Evolutionary conservation across 169 alveolate genomes (phyloP).

Genomic region (Plasmodium coatneyi): DNA sequence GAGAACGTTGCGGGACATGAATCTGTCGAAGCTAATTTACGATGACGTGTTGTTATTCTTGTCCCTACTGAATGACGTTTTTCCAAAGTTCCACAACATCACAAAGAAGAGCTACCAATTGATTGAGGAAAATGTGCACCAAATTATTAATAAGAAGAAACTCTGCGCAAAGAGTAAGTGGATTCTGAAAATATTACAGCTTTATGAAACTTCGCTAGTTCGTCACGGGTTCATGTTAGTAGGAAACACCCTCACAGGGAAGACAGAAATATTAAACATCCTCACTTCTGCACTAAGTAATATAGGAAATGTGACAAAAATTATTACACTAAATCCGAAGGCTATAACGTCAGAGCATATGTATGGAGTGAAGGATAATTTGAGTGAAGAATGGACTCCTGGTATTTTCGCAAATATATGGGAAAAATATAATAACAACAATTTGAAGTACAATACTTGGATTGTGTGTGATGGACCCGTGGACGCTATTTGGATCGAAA

Average conservation of each 20-base stretch:
- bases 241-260: slow-evolving; percentile 97
- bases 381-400: slow-evolving; percentile 97
- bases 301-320: slow-evolving; percentile 87
- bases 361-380: slow-evolving; percentile 91
- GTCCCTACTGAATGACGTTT: slow-evolving; percentile 94
- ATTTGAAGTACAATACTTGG: slow-evolving; percentile 96
- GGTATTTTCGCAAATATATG: slow-evolving; percentile 79
- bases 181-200: slow-evolving; percentile 55
- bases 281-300: slow-evolving; percentile 92
- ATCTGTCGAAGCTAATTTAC: slow-evolving; percentile 94
- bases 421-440: slow-evolving; percentile 77
- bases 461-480: slow-evolving; percentile 99
- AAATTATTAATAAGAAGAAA: slow-evolving; percentile 83
- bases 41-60: slow-evolving; percentile 96
- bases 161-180: slow-evolving; percentile 75
- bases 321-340: slow-evolving; percentile 96
- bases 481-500: slow-evolving; percentile 99
- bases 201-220: slow-evolving; percentile 94
- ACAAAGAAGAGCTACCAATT: slow-evolving; percentile 93
- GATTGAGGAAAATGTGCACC: slow-evolving; percentile 90
- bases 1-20: slow-evolving; percentile 96
- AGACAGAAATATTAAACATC: slow-evolving; percentile 93
- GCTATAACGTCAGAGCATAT: slow-evolving; percentile 95
- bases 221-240: slow-evolving; percentile 98
- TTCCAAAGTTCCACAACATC: slow-evolving; percentile 95